Evolutionary conservation across 176 grass and related monocot genomes (phyloP).

Genomic region (Oropetium thomaeum): DNA sequence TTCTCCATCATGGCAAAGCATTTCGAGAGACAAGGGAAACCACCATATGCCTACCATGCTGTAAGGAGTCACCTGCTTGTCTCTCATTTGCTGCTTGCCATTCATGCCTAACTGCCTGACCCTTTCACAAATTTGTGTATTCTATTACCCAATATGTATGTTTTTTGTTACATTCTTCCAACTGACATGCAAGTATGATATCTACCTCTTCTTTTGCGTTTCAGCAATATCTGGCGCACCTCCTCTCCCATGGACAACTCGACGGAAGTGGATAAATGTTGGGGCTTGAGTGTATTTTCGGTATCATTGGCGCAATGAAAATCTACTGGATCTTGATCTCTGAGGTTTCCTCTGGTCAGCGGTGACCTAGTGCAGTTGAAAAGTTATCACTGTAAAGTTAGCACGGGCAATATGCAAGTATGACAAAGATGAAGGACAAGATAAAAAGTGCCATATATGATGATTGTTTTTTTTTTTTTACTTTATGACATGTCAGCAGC

Average conservation of each 20-base stretch:
- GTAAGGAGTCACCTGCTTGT: constrained; percentile 39
- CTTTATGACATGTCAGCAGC: too few species aligned
- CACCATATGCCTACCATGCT: constrained; percentile 86
- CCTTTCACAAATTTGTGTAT: not conserved
- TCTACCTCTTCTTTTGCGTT: not conserved
- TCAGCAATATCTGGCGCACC: constrained; percentile 90
- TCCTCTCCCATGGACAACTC: constrained; percentile 77
- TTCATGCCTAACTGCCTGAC: not conserved
- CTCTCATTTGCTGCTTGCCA: not conserved
- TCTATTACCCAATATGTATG: not conserved
- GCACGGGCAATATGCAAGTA: too few species aligned
- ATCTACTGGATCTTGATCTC: not conserved
- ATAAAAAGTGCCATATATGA: too few species aligned
- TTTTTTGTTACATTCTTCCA: not conserved
- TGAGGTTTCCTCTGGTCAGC: too few species aligned
- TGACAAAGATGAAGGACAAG: too few species aligned
- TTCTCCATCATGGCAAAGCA: constrained; percentile 90
- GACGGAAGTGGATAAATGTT: constrained; percentile 53
- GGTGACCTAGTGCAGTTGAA: too few species aligned
- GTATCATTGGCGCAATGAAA: not conserved
- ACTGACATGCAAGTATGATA: not conserved
- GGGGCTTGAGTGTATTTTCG: not conserved
- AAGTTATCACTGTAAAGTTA: too few species aligned
- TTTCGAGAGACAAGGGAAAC: constrained; percentile 90
- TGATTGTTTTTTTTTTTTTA: too few species aligned